Evolutionary conservation across 164 flowering plant genomes (phyloP), one percentile per base, ranked within the genome.

Genomic region (Berberis vulgaris): DNA sequence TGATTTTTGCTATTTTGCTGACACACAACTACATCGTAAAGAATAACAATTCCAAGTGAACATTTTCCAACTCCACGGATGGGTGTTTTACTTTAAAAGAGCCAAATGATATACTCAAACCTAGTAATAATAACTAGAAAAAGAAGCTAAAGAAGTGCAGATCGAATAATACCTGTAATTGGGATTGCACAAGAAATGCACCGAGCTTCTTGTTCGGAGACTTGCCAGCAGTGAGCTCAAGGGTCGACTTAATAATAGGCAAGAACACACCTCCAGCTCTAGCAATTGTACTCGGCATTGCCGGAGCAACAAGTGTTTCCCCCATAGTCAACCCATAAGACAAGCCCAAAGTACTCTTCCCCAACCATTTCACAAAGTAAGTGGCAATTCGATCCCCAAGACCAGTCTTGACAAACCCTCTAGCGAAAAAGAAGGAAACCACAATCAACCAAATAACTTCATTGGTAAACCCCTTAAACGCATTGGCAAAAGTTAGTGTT

Each of bases 241-340:
- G 39, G 39, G 39, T 40, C 39, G 59, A 56, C 8, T 56, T 56
- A 11, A 56, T 40, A 13, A 56, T 38, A 13, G 59, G 59, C 9
- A 56, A 7, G 8, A 56, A 56, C 38, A 56, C 41, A 38, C 59
- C 59, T 5, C 59, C 59, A 5, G 59, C 59, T 13, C 59, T 56
- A 13, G 59, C 59, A 38, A 9, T 13, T 13, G 41, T 8, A 11
- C 41, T 13, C 38, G 59, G 59, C 9, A 56, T 13, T 7, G 41
- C 59, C 38, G 39, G 59, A 1, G 41, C 59, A 13, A 56, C 7
- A 38, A 56, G 41, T 8, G 59, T 42, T 9, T 56, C 59, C 26
- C 41, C 39, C 4, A 56, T 13, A 1, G 41, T 40, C 59, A 56
- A 56, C 7, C 59, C 41, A 56, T 56, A 56, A 4, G 41, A 38